These are phyloP conservation scores for Musa balbisiana DNA, from an alignment of 202 grass and related monocot genomes.

Conservation along the genomic window DNA sequence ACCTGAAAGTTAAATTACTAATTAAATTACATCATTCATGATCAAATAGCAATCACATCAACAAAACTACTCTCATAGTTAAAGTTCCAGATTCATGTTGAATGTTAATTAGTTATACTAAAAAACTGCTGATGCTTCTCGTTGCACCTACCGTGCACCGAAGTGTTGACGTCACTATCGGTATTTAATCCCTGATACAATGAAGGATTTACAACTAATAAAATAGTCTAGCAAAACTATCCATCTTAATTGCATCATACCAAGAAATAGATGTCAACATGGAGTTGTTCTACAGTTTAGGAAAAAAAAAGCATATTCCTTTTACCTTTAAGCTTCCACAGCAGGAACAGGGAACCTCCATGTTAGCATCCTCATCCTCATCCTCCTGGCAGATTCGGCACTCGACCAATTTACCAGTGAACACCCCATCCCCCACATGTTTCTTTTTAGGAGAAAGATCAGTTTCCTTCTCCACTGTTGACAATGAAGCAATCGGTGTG, in stretches of 20 bases:
- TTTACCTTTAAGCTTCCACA: conserved; percentile 70
- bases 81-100: neutral
- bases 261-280: too few relatives aligned
- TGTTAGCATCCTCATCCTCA: conserved; percentile 51
- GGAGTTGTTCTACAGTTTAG: too few relatives aligned
- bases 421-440: conserved; percentile 15
- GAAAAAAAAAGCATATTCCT: neutral
- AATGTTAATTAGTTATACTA: neutral
- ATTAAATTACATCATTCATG: neutral
- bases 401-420: conserved; percentile 40
- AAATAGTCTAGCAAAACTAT: too few relatives aligned
- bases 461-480: neutral
- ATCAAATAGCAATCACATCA: neutral
- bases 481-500: conserved; percentile 1
- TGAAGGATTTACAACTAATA: too few relatives aligned
- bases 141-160: too few relatives aligned
- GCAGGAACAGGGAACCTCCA: conserved; percentile 79
- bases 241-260: too few relatives aligned
- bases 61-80: neutral
- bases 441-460: conserved; percentile 8
- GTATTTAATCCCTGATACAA: too few relatives aligned
- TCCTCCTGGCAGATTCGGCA: conserved; percentile 86
- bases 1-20: neutral
- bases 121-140: too few relatives aligned
- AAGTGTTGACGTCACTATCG: too few relatives aligned